Evolutionary conservation across 345 rosid genomes (phyloP), one percentile per base, ranked within the genome.

Genomic region (Carallia pectinifolia): DNA sequence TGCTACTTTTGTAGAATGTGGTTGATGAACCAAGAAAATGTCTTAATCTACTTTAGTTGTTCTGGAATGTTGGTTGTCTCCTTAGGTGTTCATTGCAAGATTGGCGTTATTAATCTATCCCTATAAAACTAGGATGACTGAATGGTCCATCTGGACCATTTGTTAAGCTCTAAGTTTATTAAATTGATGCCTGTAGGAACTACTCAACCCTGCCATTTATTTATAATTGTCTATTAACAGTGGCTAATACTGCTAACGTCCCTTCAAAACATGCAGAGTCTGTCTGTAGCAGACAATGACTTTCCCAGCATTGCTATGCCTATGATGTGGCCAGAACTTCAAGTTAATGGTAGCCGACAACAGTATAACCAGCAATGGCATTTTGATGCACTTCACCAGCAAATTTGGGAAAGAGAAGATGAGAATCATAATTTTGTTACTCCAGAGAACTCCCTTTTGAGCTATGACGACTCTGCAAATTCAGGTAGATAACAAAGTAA

Each of bases 281-380:
- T 85, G 76, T 79, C 91, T 39, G 61, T 87, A 61, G 77, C 83
- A 69, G 97, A 89, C 16, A 76, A 86, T 70, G 88, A 81, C 83
- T 87, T 85, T 68, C 76, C 81, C 31, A 61, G 82, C 75, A 82
- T 87, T 82, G 74, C 72, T 58, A 79, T 83, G 87, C 97, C 94
- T 72, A 67, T 76, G 16, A 80, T 79, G 79, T 86, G 93, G 92
- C 84, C 97, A 56, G 92, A 88, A 70, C 81, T 78, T 65, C 86
- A 82, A 71, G 82, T 63, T 59, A 78, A 58, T 2, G 87, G 82
- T 66, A 89, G 73, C 80, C 65, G 88, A 80, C 97, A 88, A 76
- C 89, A 84, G 4, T 86, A 67, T 77, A 88, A 79, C 48, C 97
- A 81, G 59, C 95, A 89, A 72, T 89, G 91, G 93, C 85, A 81